Evolutionary conservation across 495 filamentous ascomycete species (phyloP).

Genomic region (Trichoderma orchidacearum): DNA sequence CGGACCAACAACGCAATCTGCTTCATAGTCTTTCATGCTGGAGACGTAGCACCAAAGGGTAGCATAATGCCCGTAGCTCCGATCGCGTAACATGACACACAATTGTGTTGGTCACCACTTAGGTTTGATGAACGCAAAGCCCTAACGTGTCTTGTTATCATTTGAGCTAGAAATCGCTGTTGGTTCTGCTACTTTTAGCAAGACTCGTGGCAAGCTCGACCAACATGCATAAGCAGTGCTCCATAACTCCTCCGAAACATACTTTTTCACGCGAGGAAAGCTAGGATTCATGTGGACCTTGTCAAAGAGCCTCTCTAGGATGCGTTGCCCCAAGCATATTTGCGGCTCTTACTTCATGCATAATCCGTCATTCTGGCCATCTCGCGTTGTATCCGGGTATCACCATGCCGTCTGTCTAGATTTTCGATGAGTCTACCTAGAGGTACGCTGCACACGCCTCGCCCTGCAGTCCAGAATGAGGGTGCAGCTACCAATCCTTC

Average conservation of each 20-base stretch:
- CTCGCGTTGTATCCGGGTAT: background rate
- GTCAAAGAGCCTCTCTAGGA: background rate
- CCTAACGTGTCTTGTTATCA: too few species aligned
- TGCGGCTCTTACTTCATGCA: background rate
- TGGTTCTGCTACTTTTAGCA: too few species aligned
- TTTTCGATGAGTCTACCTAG: background rate
- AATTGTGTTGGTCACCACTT: too few species aligned
- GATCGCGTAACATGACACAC: too few species aligned
- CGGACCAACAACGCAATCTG: background rate
- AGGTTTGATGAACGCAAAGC: too few species aligned
- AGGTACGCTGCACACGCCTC: background rate
- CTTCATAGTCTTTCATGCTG: too few species aligned
- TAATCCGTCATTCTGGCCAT: background rate
- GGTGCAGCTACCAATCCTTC: background rate
- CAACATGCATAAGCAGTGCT: background rate
- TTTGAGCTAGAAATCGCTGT: background rate
- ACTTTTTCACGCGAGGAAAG: background rate
- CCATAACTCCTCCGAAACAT: background rate
- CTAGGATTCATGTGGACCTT: background rate
- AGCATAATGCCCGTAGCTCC: too few species aligned
- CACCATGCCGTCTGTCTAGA: background rate
- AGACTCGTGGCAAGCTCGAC: background rate
- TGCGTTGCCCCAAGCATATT: background rate
- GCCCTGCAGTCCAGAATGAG: background rate
- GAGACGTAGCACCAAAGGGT: too few species aligned